A percentile compares a stretch with the other conserved stretches of the same genome.
phyloP scores from a whole-genome alignment of 495 filamentous ascomycete species.

The Oidiodendron maius region DNA sequence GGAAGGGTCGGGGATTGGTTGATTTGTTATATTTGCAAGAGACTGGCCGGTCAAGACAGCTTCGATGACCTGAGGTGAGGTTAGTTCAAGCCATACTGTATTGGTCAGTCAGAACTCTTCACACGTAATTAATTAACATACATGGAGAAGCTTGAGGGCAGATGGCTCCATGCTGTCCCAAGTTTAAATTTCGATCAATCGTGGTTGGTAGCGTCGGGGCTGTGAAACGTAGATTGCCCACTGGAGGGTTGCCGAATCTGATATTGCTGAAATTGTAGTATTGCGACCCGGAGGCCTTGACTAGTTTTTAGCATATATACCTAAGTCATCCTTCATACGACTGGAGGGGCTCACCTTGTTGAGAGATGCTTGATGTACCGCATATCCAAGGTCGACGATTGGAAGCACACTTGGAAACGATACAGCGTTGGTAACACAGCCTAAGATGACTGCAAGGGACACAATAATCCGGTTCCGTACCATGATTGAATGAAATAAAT shows the following conservation, averaged over 20 bases:
- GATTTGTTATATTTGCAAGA: background rate
- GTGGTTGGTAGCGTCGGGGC: slow-evolving; percentile 33
- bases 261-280: slow-evolving; percentile 56
- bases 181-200: slow-evolving; percentile 5
- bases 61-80: too few relatives aligned
- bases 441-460: too few relatives aligned
- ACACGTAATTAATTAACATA: background rate
- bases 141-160: slow-evolving; percentile 9
- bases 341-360: slow-evolving; percentile 9
- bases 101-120: slow-evolving; percentile 6
- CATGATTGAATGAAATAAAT: too few relatives aligned
- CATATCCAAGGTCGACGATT: slow-evolving; percentile 13
- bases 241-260: slow-evolving; percentile 50
- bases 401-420: too few relatives aligned
- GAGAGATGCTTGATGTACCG: slow-evolving; percentile 7
- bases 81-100: too few relatives aligned
- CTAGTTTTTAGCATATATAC: too few relatives aligned
- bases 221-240: slow-evolving; percentile 44
- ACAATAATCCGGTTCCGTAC: too few relatives aligned
- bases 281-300: too few relatives aligned
- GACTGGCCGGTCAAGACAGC: background rate
- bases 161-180: slow-evolving; percentile 1
- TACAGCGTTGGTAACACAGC: too few relatives aligned
- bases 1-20: background rate
- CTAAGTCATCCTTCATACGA: too few relatives aligned